Evolutionary conservation across 148 eudicot species (phyloP), one percentile per base, ranked within the genome.

Genomic region (Pharnaceum exiguum): DNA sequence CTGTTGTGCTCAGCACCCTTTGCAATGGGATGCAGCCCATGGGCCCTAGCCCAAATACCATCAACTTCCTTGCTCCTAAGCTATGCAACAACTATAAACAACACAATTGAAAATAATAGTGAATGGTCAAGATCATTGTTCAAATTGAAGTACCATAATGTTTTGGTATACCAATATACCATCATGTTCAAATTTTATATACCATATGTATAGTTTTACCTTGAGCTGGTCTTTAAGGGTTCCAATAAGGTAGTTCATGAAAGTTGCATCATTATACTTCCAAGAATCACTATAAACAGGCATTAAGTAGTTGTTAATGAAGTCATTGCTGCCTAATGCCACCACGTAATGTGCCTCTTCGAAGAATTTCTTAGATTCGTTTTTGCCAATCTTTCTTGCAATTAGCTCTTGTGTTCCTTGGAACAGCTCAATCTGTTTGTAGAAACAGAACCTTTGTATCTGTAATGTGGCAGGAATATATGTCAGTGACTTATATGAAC

Each of bases 21-120:
- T 90, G 97, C 16, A 90, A 85, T 8, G 97, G 97, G 28, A 90
- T 90, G 71, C 97, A 90, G 1, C 97, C 97, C 85, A 90, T 76
- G 0, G 97, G 97, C 10, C 93, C 93, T 4, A 90, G 71, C 60
- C 97, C 97, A 33, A 90, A 87, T 30, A 84, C 83, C 76, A 84
- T 78, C 68, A 90, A 51, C 46, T 87, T 17, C 51, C 97, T 33
- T 40, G 77, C 95, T 66, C 97, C 97, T 56, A 90, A 51, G 19
- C 69, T 57, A 28, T 90, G 89, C 67, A 90, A 56, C 53, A 75
- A 15, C 97, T 90, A n/a, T n/a, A n/a, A n/a, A n/a, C n/a, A n/a
- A 42, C 39, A 27, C 25, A 54, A 12, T 51, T 28, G 11, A 6
- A 33, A 11, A 36, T 2, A n/a, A 7, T 11, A 5, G 46, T 15